These are phyloP conservation scores for Avena atlantica DNA, from an alignment of 176 grass and related monocot genomes.

Conservation along the genomic window DNA sequence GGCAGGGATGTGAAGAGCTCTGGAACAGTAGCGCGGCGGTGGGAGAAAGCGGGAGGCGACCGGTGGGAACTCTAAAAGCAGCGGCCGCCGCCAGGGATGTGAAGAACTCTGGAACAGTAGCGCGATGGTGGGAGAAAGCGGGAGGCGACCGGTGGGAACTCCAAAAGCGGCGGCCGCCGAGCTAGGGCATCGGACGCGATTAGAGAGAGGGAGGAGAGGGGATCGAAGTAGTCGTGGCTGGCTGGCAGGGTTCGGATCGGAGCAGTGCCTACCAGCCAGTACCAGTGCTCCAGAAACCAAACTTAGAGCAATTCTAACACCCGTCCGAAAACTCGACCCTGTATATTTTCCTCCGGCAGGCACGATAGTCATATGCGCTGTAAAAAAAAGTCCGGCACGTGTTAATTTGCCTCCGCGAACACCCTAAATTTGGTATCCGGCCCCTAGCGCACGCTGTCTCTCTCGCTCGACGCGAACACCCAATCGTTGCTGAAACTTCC, in stretches of 20 bases:
- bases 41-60: background rate
- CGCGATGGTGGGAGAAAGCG: background rate
- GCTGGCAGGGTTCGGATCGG: background rate
- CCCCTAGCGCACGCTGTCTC: too few relatives aligned
- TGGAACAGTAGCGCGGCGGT: background rate
- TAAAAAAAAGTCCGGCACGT: too few relatives aligned
- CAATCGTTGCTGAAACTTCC: too few relatives aligned
- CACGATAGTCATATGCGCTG: too few relatives aligned
- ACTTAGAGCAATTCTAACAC: too few relatives aligned
- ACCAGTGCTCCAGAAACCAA: background rate
- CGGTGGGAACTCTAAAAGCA: background rate
- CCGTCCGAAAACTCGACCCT: too few relatives aligned
- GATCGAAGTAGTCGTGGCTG: constrained; percentile 7
- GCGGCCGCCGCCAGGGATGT: background rate
- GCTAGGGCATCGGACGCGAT: background rate
- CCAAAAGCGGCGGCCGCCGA: background rate
- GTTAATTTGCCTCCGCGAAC: too few relatives aligned
- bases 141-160: background rate
- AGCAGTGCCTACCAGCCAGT: background rate
- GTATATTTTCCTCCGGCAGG: too few relatives aligned
- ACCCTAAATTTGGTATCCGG: too few relatives aligned
- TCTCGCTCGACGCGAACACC: too few relatives aligned
- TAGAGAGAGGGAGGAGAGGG: background rate
- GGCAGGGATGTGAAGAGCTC: background rate
- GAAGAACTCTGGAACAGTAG: background rate